A percentile compares a stretch with the other conserved stretches of the same genome.
Evolutionary conservation across 1,284 basidiomycete genomes (phyloP).

Genomic region (Phlebopus sp.): DNA sequence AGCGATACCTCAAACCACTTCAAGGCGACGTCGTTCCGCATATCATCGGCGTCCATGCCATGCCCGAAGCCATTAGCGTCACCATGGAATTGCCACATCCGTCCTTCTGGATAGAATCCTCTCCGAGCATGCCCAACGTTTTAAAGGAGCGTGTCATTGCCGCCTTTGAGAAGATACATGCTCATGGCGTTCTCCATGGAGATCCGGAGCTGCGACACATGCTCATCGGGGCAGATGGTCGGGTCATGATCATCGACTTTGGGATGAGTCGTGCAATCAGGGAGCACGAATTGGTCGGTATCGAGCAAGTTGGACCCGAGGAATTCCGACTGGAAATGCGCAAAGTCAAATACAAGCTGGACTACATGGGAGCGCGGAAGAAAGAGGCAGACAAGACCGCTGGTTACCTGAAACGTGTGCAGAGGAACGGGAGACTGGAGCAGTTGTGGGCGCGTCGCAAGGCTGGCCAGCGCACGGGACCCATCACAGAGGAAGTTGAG

Average conservation of each 20-base stretch:
- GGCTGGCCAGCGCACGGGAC: conserved; percentile 33
- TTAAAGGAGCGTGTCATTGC: conserved; percentile 48
- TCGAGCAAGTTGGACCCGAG: conserved; percentile 36
- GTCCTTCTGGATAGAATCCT: conserved; percentile 57
- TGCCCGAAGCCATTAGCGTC: conserved; percentile 40
- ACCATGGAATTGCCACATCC: conserved; percentile 53
- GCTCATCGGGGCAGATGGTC: conserved; percentile 54
- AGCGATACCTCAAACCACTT: conserved; percentile 45
- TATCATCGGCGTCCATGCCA: conserved; percentile 49
- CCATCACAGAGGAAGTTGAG: conserved; percentile 32
- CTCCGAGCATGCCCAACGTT: conserved; percentile 46
- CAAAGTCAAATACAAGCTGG: conserved; percentile 51
- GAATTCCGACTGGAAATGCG: conserved; percentile 54
- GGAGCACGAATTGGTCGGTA: conserved; percentile 36
- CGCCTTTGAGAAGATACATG: conserved; percentile 49
- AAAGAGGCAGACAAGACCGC: conserved; percentile 31
- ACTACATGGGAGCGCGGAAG: conserved; percentile 31
- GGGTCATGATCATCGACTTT: conserved; percentile 58
- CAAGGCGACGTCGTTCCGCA: conserved; percentile 53
- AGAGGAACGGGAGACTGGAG: conserved; percentile 26
- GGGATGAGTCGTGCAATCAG: conserved; percentile 41
- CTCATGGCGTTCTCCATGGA: conserved; percentile 48
- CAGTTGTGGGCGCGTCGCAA: conserved; percentile 31
- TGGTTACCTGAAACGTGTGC: conserved; percentile 27
- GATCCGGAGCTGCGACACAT: conserved; percentile 52